Evolutionary conservation across 2,329 filamentous ascomycete genomes (phyloP).

Genomic region (Lojkania enalia): DNA sequence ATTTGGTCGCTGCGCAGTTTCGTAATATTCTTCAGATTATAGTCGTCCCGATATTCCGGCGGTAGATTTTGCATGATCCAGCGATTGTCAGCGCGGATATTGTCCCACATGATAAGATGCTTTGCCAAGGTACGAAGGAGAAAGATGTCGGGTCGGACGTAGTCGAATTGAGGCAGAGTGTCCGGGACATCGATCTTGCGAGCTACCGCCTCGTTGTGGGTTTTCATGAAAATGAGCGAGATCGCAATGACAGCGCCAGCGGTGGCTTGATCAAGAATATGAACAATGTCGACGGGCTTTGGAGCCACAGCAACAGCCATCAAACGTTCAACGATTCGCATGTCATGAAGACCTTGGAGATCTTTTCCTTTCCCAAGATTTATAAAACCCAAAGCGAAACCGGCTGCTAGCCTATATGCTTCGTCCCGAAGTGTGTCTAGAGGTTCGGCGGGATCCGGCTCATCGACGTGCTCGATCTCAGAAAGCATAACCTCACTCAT

Average conservation of each 20-base stretch:
- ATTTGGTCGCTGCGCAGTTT: slow-evolving; percentile 79
- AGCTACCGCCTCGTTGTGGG: slow-evolving; percentile 82
- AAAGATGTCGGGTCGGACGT: slow-evolving; percentile 90
- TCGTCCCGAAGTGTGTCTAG: slow-evolving; percentile 87
- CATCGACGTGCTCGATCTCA: slow-evolving; percentile 86
- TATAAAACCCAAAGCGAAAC: slow-evolving; percentile 90
- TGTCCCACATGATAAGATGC: slow-evolving; percentile 90
- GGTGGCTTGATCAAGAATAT: slow-evolving; percentile 89
- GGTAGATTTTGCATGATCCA: slow-evolving; percentile 82
- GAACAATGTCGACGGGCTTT: slow-evolving; percentile 88
- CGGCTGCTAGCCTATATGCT: slow-evolving; percentile 92
- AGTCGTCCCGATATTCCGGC: slow-evolving; percentile 64
- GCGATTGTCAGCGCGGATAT: slow-evolving; percentile 69
- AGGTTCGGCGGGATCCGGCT: slow-evolving; percentile 68
- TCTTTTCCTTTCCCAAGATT: slow-evolving; percentile 91
- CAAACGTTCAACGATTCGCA: slow-evolving; percentile 87
- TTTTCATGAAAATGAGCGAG: slow-evolving; percentile 95
- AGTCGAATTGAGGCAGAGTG: slow-evolving; percentile 89
- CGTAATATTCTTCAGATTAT: slow-evolving; percentile 62
- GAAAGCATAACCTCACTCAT: slow-evolving; percentile 99
- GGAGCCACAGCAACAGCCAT: slow-evolving; percentile 83
- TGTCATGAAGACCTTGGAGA: slow-evolving; percentile 85
- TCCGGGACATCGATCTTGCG: slow-evolving; percentile 92
- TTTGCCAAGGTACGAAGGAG: slow-evolving; percentile 85
- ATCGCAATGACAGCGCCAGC: slow-evolving; percentile 91